These are phyloP conservation scores for Apiospora kogelbergensis DNA, from an alignment of 2,329 filamentous ascomycete species.

Conservation along the genomic window DNA sequence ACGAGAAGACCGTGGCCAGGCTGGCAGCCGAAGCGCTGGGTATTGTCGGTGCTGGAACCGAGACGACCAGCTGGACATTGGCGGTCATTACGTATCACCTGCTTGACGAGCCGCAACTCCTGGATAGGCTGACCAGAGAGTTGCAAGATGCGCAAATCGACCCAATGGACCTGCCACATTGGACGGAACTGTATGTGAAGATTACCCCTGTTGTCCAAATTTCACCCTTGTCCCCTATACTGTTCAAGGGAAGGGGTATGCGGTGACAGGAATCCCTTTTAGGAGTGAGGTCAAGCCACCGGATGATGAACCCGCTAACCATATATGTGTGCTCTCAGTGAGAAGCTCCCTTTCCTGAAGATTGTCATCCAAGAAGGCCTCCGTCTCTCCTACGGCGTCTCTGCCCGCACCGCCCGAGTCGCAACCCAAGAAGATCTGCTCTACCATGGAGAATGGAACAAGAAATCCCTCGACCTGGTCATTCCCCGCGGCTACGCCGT, in stretches of 20 bases:
- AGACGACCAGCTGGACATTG: conserved; percentile 31
- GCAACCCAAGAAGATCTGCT: conserved; percentile 30
- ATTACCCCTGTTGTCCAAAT: conserved; percentile 18
- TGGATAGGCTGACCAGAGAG: conserved; percentile 30
- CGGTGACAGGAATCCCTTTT: too few relatives aligned
- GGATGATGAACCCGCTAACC: not conserved
- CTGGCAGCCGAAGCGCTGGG: conserved; percentile 20
- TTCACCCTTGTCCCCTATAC: not conserved
- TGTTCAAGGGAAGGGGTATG: not conserved
- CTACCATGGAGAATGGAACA: conserved; percentile 24
- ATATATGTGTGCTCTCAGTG: conserved; percentile 13
- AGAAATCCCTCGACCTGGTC: conserved; percentile 6
- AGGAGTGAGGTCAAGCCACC: not conserved
- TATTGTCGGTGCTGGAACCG: conserved; percentile 32
- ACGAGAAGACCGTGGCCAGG: conserved; percentile 18
- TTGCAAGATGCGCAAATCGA: conserved; percentile 19
- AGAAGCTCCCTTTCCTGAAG: conserved; percentile 36
- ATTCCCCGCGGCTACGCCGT: conserved; percentile 38
- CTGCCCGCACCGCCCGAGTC: conserved; percentile 27
- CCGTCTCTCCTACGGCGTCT: conserved; percentile 33
- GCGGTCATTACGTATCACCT: conserved; percentile 36
- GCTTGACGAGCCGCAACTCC: conserved; percentile 31
- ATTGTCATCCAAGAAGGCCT: conserved; percentile 39
- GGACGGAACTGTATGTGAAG: conserved; percentile 5
- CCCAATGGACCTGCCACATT: not conserved